Evolutionary conservation across 352 stramenopile genomes (phyloP).

Genomic region (Pythium oligandrum): DNA sequence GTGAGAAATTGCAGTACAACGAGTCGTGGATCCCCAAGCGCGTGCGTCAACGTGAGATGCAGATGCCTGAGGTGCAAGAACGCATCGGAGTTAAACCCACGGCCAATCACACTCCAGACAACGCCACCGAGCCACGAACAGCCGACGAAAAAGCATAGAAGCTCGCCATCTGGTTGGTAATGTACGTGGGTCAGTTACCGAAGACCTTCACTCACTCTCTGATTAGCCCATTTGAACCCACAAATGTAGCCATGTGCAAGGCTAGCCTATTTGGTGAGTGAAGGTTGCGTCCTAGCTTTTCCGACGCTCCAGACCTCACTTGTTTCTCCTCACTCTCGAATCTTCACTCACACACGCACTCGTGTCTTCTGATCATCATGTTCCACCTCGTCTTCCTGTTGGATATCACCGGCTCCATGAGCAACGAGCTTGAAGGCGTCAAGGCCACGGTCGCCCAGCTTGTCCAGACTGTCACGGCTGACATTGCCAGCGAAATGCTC

Average conservation of each 20-base stretch:
- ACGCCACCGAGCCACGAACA: too few relatives aligned
- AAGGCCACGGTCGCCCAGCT: conserved; percentile 53
- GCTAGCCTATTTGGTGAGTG: conserved; percentile 9
- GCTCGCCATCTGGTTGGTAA: neutral
- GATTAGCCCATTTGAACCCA: conserved; percentile 8
- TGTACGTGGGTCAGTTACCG: neutral
- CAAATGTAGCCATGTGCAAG: neutral
- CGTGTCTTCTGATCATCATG: conserved; percentile 22
- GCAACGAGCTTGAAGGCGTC: conserved; percentile 42
- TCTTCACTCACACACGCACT: too few relatives aligned
- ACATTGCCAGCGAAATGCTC: conserved; percentile 45
- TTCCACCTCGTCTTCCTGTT: conserved; percentile 67
- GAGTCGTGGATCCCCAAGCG: conserved; percentile 66
- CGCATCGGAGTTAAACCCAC: conserved; percentile 13
- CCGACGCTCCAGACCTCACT: neutral
- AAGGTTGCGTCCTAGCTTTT: conserved; percentile 1
- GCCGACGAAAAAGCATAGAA: too few relatives aligned
- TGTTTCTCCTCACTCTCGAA: conserved; percentile 1
- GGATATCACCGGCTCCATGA: conserved; percentile 76
- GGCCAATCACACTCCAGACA: too few relatives aligned
- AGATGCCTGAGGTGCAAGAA: conserved; percentile 63
- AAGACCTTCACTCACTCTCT: conserved; percentile 10
- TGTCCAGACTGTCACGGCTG: conserved; percentile 36
- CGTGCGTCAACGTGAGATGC: conserved; percentile 44
- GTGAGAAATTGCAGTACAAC: conserved; percentile 40